Percentiles rank a stretch among this genome's conserved stretches.
Evolutionary conservation across 805 yeast species (phyloP).

Genomic region (Suhomyces pyralidae): DNA sequence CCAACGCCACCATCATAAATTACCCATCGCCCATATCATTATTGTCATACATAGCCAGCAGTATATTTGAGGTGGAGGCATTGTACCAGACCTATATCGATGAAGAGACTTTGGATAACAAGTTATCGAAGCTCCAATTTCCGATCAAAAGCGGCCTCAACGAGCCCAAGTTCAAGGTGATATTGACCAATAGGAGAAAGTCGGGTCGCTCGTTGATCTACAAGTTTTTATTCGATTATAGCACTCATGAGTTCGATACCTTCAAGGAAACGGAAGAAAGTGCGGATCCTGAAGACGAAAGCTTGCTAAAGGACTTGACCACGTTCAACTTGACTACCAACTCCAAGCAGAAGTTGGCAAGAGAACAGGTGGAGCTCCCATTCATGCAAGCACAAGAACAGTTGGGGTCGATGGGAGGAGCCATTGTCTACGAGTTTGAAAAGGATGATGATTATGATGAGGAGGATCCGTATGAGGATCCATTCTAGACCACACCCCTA

Average conservation of each 20-base stretch:
- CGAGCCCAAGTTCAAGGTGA: conserved; percentile 41
- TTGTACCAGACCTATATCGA: conserved; percentile 23
- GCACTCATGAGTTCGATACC: conserved; percentile 40
- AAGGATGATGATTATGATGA: conserved; percentile 98
- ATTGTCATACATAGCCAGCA: conserved; percentile 69
- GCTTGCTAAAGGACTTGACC: conserved; percentile 66
- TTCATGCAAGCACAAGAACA: conserved; percentile 81
- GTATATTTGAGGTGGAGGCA: conserved; percentile 64
- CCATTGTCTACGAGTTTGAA: conserved; percentile 92
- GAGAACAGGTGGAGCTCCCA: conserved; percentile 88
- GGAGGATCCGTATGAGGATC: conserved; percentile 97
- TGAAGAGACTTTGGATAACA: conserved; percentile 47
- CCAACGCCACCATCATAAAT: conserved; percentile 38
- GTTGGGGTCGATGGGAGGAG: conserved; percentile 67
- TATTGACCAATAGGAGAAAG: conserved; percentile 68
- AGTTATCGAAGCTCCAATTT: conserved; percentile 39
- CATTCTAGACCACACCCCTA: conserved; percentile 42
- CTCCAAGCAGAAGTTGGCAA: conserved; percentile 69
- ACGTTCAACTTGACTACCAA: conserved; percentile 84
- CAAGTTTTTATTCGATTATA: conserved; percentile 50
- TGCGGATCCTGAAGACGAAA: conserved; percentile 44
- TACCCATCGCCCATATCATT: conserved; percentile 55
- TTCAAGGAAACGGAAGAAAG: conserved; percentile 15
- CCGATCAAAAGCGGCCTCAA: conserved; percentile 50
- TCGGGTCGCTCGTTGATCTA: conserved; percentile 76